phyloP scores from a whole-genome alignment of 2,329 filamentous ascomycete genomes.

The Penicillium sp. region DNA sequence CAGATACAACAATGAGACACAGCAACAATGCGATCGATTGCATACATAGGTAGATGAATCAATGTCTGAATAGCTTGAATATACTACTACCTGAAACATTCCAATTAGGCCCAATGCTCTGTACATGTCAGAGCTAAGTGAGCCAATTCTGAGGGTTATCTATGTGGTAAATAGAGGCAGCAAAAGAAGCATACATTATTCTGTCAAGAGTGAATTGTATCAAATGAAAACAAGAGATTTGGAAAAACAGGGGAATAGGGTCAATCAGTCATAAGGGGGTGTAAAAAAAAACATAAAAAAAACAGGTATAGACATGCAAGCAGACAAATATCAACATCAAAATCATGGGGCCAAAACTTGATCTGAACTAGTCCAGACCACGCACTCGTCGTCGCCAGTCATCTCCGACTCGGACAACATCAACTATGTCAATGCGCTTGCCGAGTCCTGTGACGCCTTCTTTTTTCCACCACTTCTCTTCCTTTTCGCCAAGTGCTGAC shows the following conservation, averaged over 20 bases:
- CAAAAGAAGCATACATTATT: slow-evolving; percentile 1
- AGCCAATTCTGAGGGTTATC: neutral
- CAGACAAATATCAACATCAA: slow-evolving; percentile 27
- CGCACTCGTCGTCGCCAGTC: slow-evolving; percentile 82
- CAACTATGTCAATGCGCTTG: slow-evolving; percentile 83
- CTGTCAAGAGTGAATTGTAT: slow-evolving; percentile 10
- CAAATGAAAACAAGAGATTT: slow-evolving; percentile 5
- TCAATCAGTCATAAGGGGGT: slow-evolving; percentile 27
- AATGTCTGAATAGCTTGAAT: neutral
- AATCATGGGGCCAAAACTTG: slow-evolving; percentile 10
- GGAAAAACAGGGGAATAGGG: slow-evolving; percentile 25
- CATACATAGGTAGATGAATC: neutral
- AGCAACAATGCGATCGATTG: neutral
- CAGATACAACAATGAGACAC: neutral
- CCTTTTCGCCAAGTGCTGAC: slow-evolving; percentile 38
- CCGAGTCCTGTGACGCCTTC: slow-evolving; percentile 82
- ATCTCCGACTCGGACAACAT: slow-evolving; percentile 75
- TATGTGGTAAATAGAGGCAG: neutral
- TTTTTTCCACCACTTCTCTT: slow-evolving; percentile 59
- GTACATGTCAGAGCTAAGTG: neutral
- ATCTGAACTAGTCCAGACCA: slow-evolving; percentile 53
- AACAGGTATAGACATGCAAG: slow-evolving; percentile 26
- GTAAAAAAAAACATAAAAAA: neutral
- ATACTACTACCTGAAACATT: neutral
- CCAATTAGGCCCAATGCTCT: neutral